Evolutionary conservation across 2,329 filamentous ascomycete species (phyloP).

Genomic region (Daldinia sp.): DNA sequence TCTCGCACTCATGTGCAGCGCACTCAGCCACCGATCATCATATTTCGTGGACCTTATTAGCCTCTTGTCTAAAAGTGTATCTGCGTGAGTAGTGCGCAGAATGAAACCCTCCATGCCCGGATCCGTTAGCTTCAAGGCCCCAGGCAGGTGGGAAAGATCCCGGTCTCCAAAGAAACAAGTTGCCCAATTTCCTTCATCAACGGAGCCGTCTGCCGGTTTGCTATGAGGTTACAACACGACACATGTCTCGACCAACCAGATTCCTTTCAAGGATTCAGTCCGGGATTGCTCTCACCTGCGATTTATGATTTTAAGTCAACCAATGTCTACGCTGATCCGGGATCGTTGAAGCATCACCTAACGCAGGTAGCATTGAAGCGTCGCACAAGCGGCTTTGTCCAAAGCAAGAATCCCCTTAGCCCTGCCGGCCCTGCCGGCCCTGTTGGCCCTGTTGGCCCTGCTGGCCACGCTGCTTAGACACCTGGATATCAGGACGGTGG

Average conservation of each 20-base stretch:
- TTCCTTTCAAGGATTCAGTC: constrained; percentile 32
- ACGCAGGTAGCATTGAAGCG: constrained; percentile 28
- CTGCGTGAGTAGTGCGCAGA: constrained; percentile 35
- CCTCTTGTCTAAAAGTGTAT: constrained; percentile 37
- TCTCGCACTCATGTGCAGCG: background rate
- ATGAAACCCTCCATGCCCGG: constrained; percentile 47
- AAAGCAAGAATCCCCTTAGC: constrained; percentile 18
- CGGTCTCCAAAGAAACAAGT: constrained; percentile 34
- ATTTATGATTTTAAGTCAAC: constrained; percentile 36
- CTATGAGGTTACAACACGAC: constrained; percentile 38
- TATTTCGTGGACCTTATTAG: constrained; percentile 35
- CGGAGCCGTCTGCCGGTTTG: constrained; percentile 37
- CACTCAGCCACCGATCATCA: constrained; percentile 42
- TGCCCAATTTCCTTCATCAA: constrained; percentile 38
- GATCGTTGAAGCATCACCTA: constrained; percentile 34
- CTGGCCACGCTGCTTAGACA: background rate
- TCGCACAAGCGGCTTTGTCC: constrained; percentile 29
- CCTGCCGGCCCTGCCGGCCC: background rate
- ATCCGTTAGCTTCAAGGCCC: constrained; percentile 40
- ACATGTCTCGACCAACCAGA: constrained; percentile 37
- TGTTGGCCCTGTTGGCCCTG: background rate
- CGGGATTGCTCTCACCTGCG: constrained; percentile 37
- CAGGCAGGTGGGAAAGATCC: constrained; percentile 38
- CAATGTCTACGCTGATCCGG: constrained; percentile 33
- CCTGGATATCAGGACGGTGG: constrained; percentile 16